Conservation (phyloP, 2,329 filamentous ascomycete genomes). For the Xylaria sp. region DNA sequence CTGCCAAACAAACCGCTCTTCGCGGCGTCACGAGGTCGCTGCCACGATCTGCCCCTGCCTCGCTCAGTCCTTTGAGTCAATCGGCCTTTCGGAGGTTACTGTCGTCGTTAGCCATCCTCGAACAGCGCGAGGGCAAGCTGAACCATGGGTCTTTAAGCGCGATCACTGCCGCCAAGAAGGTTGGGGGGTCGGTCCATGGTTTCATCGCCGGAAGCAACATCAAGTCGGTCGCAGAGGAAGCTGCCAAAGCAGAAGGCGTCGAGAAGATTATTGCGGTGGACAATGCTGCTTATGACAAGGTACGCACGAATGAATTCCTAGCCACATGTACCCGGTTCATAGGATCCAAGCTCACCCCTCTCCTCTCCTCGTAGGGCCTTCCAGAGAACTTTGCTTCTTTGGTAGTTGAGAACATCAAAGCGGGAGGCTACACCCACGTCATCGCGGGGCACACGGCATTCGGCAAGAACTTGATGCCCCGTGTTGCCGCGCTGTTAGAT, state of each 20-base stretch:
- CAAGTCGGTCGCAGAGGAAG: slow-evolving; percentile 78
- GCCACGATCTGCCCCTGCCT: slow-evolving; percentile 36
- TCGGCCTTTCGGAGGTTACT: slow-evolving; percentile 71
- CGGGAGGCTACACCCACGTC: slow-evolving; percentile 90
- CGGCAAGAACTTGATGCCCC: slow-evolving; percentile 91
- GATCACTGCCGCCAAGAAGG: slow-evolving; percentile 82
- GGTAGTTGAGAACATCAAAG: slow-evolving; percentile 95
- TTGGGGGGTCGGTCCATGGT: slow-evolving; percentile 84
- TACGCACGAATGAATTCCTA: slow-evolving; percentile 42
- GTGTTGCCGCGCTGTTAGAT: slow-evolving; percentile 89
- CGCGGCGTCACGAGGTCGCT: slow-evolving; percentile 32
- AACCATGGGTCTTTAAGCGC: slow-evolving; percentile 82
- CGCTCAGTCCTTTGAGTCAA: slow-evolving; percentile 46
- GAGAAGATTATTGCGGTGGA: slow-evolving; percentile 92
- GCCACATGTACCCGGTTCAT: not conserved
- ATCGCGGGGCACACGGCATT: slow-evolving; percentile 92
- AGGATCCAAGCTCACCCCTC: not conserved
- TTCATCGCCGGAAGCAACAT: slow-evolving; percentile 85
- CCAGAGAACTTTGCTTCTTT: slow-evolving; percentile 95
- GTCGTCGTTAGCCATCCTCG: slow-evolving; percentile 88
- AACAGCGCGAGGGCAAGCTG: slow-evolving; percentile 89
- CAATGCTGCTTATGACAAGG: slow-evolving; percentile 91
- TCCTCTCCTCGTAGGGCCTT: slow-evolving; percentile 65
- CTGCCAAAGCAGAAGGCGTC: slow-evolving; percentile 85
- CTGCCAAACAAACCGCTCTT: slow-evolving; percentile 37